A percentile compares a stretch with the other conserved stretches of the same genome.
phyloP scores from a whole-genome alignment of 2,329 filamentous ascomycete genomes.

The Thelonectria discophora region DNA sequence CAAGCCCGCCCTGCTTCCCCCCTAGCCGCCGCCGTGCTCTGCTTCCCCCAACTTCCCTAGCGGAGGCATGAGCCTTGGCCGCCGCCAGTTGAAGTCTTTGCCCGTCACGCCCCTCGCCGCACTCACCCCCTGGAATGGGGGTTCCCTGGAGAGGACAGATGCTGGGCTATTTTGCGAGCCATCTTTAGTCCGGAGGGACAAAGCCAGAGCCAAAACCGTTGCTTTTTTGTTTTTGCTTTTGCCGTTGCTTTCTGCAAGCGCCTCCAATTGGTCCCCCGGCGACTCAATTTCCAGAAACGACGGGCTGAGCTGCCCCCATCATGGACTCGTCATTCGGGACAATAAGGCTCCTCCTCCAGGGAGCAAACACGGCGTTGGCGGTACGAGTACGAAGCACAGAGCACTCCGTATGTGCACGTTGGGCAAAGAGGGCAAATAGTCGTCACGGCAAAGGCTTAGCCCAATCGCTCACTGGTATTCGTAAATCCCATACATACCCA shows the following conservation, averaged over 20 bases:
- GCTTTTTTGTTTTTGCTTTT: constrained; percentile 40
- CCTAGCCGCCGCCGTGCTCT: constrained; percentile 24
- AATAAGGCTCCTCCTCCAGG: neutral
- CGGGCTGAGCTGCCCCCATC: constrained; percentile 11
- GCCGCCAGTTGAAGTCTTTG: constrained; percentile 9
- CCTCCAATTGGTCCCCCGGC: constrained; percentile 31
- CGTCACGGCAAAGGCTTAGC: neutral
- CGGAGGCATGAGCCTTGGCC: constrained; percentile 16
- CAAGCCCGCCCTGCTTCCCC: constrained; percentile 2
- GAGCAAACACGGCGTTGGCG: too few species aligned
- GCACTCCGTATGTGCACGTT: too few species aligned
- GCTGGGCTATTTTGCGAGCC: constrained; percentile 26
- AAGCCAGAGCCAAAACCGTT: constrained; percentile 32
- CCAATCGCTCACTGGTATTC: neutral
- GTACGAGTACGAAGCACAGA: neutral
- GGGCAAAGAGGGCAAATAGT: neutral
- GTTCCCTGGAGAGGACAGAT: constrained; percentile 24
- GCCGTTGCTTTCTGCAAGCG: constrained; percentile 34
- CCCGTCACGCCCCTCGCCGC: constrained; percentile 23
- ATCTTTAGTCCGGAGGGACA: constrained; percentile 19
- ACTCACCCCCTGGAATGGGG: constrained; percentile 30
- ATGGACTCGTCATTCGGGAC: neutral
- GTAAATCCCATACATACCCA: neutral
- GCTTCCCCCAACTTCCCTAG: constrained; percentile 28
- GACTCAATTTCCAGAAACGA: constrained; percentile 30